phyloP scores from a whole-genome alignment of 1,284 basidiomycete genomes.

The Tremellales sp. region DNA sequence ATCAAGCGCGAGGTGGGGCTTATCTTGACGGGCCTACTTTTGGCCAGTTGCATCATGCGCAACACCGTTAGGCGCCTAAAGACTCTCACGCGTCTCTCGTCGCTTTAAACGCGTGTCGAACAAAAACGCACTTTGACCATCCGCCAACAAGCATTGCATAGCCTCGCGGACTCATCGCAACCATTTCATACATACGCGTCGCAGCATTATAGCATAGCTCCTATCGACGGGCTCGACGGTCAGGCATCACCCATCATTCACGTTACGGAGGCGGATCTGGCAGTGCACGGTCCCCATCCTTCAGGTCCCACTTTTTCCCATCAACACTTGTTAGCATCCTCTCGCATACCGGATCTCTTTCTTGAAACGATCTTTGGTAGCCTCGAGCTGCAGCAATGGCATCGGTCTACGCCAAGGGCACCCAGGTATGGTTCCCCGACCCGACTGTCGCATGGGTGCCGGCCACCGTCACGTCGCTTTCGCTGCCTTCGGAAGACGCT shows the following conservation, averaged over 20 bases:
- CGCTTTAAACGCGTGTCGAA: too few species aligned
- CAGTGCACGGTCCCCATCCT: too few species aligned
- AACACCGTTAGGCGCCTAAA: too few species aligned
- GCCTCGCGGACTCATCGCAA: neutral
- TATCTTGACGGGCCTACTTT: too few species aligned
- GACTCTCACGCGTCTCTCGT: too few species aligned
- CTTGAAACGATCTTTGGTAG: too few species aligned
- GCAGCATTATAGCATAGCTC: neutral
- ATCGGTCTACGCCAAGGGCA: conserved; percentile 46
- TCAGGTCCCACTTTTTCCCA: neutral
- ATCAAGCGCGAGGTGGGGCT: too few species aligned
- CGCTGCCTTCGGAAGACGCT: conserved; percentile 22
- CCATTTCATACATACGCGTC: neutral
- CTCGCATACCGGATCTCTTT: too few species aligned
- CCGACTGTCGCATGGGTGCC: conserved; percentile 44
- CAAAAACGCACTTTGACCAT: too few species aligned
- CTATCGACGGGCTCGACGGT: neutral
- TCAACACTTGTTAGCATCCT: neutral
- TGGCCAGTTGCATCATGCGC: too few species aligned
- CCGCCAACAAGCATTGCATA: too few species aligned
- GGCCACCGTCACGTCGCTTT: conserved; percentile 41
- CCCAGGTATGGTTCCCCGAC: conserved; percentile 48
- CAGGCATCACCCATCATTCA: neutral
- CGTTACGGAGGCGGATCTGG: too few species aligned
- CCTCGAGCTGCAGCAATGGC: conserved; percentile 21